Percentiles rank a stretch among this genome's conserved stretches.
These are phyloP conservation scores for Nakazawaea populi DNA, from an alignment of 805 yeast species.

Conservation along the genomic window DNA sequence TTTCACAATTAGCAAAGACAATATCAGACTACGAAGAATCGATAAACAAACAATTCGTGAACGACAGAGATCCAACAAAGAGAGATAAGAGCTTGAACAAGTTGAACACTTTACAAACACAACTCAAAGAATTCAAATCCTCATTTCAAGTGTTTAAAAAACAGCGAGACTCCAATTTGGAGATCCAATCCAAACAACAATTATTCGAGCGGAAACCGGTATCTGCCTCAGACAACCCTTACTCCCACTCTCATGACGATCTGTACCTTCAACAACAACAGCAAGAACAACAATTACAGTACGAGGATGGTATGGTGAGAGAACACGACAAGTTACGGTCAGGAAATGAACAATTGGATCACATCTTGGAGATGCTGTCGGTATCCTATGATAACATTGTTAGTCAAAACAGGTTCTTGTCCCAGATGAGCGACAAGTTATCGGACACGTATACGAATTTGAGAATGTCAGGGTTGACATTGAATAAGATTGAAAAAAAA, in stretches of 20 bases:
- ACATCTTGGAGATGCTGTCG: conserved; percentile 85
- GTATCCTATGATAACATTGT: conserved; percentile 79
- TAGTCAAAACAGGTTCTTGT: conserved; percentile 73
- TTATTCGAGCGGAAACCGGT: conserved; percentile 46
- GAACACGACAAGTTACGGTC: conserved; percentile 61
- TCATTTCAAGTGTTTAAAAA: conserved; percentile 50
- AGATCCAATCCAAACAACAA: conserved; percentile 42
- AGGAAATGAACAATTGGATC: conserved; percentile 81
- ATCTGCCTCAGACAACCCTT: conserved; percentile 43
- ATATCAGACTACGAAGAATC: conserved; percentile 37
- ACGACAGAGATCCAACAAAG: conserved; percentile 29
- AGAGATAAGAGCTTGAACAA: conserved; percentile 62
- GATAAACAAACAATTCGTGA: conserved; percentile 6
- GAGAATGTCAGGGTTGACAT: conserved; percentile 84
- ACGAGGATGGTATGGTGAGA: conserved; percentile 56
- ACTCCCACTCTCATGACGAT: conserved; percentile 14
- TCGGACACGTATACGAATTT: conserved; percentile 68
- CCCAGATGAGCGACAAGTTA: conserved; percentile 56
- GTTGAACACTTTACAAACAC: conserved; percentile 48
- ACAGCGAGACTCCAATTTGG: conserved; percentile 47
- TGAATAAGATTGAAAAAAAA: conserved; percentile 69
- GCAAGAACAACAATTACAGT: conserved; percentile 16
- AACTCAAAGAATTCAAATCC: conserved; percentile 36
- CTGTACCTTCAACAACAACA: conserved; percentile 15
- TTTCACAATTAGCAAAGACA: conserved; percentile 70